Percentiles rank a stretch among this genome's conserved stretches.
phyloP scores from a whole-genome alignment of 805 yeast species.

The Kluyveromyces lactis region DNA sequence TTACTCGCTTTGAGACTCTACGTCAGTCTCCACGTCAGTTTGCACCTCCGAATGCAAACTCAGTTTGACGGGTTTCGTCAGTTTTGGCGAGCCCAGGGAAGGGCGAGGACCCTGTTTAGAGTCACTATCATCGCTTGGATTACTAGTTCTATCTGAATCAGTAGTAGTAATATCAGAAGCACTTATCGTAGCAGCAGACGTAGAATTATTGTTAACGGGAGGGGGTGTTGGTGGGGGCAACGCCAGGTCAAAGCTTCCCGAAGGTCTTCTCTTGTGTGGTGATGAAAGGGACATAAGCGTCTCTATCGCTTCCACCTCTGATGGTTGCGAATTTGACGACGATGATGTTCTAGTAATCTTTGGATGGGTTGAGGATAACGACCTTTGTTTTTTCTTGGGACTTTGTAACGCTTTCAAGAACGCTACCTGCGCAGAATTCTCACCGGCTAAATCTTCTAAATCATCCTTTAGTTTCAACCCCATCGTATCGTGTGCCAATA shows the following conservation, averaged over 20 bases:
- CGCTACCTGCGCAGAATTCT: conserved; percentile 33
- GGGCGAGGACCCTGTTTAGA: neutral
- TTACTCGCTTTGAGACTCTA: conserved; percentile 10
- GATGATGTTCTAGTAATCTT: conserved; percentile 1
- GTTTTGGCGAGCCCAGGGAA: neutral
- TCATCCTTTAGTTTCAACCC: conserved; percentile 5
- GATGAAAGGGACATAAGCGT: conserved; percentile 35
- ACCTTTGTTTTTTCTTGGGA: conserved; percentile 20
- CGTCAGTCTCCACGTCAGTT: conserved; percentile 22
- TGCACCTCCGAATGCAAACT: conserved; percentile 8
- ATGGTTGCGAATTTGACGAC: conserved; percentile 10
- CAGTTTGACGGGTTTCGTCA: neutral
- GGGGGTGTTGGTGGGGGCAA: neutral
- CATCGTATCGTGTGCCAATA: too few species aligned
- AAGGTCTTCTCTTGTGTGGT: conserved; percentile 22
- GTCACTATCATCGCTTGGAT: neutral
- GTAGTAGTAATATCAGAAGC: neutral
- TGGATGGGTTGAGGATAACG: conserved; percentile 3
- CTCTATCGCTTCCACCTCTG: conserved; percentile 35
- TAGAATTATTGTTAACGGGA: neutral
- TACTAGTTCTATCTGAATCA: neutral
- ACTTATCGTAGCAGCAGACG: neutral
- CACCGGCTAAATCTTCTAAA: conserved; percentile 14
- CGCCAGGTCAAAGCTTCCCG: conserved; percentile 9
- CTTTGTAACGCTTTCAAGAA: conserved; percentile 33